These are phyloP conservation scores for Tolypocladium tundrense DNA, from an alignment of 2,329 filamentous ascomycete species.

Conservation along the genomic window DNA sequence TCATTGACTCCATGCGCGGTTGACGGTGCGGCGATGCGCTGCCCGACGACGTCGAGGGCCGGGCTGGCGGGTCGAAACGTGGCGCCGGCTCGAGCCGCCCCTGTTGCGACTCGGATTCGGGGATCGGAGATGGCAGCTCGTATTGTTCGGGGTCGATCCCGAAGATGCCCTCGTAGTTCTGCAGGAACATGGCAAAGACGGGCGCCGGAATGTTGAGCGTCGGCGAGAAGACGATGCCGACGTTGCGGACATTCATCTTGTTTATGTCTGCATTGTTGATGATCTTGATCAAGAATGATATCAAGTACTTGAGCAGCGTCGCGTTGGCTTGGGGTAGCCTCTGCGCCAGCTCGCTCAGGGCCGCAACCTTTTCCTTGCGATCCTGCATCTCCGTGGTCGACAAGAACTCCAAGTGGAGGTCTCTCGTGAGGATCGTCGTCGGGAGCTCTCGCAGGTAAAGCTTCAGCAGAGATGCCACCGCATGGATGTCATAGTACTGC, in stretches of 20 bases:
- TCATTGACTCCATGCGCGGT: conserved; percentile 21
- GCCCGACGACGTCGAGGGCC: conserved; percentile 40
- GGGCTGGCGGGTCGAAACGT: conserved; percentile 25
- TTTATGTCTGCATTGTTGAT: conserved; percentile 84
- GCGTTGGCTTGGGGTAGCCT: conserved; percentile 72
- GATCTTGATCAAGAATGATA: conserved; percentile 82
- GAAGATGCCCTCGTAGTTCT: conserved; percentile 83
- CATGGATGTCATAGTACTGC: conserved; percentile 89
- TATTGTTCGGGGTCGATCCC: conserved; percentile 58
- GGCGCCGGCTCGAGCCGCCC: conserved; percentile 17
- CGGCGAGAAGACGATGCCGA: conserved; percentile 95
- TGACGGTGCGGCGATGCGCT: conserved; percentile 43
- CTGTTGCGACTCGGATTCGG: conserved; percentile 25
- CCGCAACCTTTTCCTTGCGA: conserved; percentile 63
- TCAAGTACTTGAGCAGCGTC: conserved; percentile 72
- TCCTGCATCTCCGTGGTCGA: conserved; percentile 71
- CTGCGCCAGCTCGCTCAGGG: conserved; percentile 69
- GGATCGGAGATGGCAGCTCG: conserved; percentile 38
- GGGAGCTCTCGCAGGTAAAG: conserved; percentile 88
- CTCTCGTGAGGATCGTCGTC: conserved; percentile 79
- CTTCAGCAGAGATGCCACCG: conserved; percentile 88
- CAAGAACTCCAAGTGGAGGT: conserved; percentile 83
- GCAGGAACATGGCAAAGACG: conserved; percentile 86
- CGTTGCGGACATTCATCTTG: conserved; percentile 97
- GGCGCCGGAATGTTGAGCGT: conserved; percentile 94